A percentile compares a stretch with the other conserved stretches of the same genome.
Evolutionary conservation across 2,329 filamentous ascomycete genomes (phyloP).

Genomic region (Fusarium coffeatum): DNA sequence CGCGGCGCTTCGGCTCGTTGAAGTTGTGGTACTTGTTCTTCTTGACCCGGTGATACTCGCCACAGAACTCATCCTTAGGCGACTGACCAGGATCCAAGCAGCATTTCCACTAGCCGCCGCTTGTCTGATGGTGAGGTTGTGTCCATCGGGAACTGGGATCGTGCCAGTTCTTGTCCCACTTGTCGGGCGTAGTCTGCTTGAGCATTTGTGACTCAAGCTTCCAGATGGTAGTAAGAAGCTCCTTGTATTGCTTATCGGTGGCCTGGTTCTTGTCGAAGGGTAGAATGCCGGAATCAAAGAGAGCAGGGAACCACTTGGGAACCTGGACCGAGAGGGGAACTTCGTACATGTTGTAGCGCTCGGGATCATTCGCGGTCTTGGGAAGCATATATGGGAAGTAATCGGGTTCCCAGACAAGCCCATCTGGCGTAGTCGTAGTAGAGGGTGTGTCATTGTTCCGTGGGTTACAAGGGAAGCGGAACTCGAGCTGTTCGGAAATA

Average conservation of each 20-base stretch:
- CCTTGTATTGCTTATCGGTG: conserved; percentile 26
- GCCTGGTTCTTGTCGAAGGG: conserved; percentile 11
- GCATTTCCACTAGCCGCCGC: conserved; percentile 47
- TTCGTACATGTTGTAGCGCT: conserved; percentile 15
- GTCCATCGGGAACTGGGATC: conserved; percentile 28
- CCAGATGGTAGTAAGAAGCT: conserved; percentile 33
- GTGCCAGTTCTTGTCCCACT: conserved; percentile 43
- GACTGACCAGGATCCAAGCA: conserved; percentile 36
- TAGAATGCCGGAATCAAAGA: conserved; percentile 24
- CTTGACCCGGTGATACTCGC: conserved; percentile 18
- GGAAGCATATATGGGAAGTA: conserved; percentile 15
- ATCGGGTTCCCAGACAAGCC: not conserved
- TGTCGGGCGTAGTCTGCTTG: not conserved
- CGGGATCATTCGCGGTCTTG: not conserved
- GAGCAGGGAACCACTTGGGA: conserved; percentile 38
- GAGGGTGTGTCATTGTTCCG: not conserved
- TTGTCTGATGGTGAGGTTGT: conserved; percentile 31
- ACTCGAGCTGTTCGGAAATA: conserved; percentile 18
- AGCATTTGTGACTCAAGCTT: conserved; percentile 28
- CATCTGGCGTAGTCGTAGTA: not conserved
- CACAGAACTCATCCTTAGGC: conserved; percentile 31
- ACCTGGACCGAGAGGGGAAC: not conserved
- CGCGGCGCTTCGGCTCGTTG: not conserved
- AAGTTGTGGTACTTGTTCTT: not conserved
- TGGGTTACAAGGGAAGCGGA: conserved; percentile 8